phyloP scores from a whole-genome alignment of 768 basidiomycete genomes.

The Tephrocybe rancida region DNA sequence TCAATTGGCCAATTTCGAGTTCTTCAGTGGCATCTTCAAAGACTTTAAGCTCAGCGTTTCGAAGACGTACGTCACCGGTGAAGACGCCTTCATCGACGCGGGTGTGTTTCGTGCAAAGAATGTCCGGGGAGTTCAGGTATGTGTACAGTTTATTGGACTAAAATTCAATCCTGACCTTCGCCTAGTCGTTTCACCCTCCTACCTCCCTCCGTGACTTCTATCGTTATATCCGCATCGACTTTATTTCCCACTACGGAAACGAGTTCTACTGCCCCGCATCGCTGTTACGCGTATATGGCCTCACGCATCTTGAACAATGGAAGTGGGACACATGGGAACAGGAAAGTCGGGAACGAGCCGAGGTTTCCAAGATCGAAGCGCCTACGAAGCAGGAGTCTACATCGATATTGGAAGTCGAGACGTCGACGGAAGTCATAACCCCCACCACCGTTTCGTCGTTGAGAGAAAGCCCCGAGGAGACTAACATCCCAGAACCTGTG shows the following conservation, averaged over 20 bases:
- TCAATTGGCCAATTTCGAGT: conserved; percentile 96
- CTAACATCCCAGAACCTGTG: neutral
- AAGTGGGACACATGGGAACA: conserved; percentile 88
- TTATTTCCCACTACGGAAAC: conserved; percentile 88
- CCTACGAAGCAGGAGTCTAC: conserved; percentile 27
- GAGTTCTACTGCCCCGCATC: conserved; percentile 98
- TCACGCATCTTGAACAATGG: conserved; percentile 96
- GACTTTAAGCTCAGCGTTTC: conserved; percentile 87
- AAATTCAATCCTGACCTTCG: neutral
- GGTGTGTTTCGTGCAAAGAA: conserved; percentile 89
- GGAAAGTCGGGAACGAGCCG: conserved; percentile 48
- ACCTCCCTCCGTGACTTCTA: conserved; percentile 82
- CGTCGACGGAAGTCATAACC: neutral
- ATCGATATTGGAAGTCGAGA: neutral
- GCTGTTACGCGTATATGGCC: conserved; percentile 89
- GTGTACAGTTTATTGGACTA: conserved; percentile 23
- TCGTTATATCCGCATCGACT: conserved; percentile 92
- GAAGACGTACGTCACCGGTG: conserved; percentile 70
- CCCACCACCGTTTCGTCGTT: neutral
- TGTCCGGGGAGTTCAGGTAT: conserved; percentile 85
- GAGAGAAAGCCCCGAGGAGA: neutral
- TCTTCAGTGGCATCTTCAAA: conserved; percentile 96
- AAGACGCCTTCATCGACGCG: conserved; percentile 69
- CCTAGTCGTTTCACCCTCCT: conserved; percentile 77
- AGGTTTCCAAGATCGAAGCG: conserved; percentile 39